Conservation (phyloP, 257 asterid species). For the Orobanche coerulescens region DNA sequence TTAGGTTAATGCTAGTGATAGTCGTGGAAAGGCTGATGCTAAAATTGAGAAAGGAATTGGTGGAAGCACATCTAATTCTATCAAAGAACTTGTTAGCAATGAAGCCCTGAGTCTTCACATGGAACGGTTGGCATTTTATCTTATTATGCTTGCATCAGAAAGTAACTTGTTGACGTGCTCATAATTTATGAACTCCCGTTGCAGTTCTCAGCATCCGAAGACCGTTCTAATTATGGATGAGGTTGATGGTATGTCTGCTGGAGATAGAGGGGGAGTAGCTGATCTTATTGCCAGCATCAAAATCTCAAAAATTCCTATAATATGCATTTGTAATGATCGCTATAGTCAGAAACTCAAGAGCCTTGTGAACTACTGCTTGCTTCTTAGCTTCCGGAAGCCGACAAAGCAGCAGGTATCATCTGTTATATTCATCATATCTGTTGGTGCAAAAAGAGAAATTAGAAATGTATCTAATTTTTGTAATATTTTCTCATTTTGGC, state of each 20-base stretch:
- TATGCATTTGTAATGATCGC: slow-evolving; percentile 96
- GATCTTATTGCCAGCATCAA: slow-evolving; percentile 97
- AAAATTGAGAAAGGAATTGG: slow-evolving; percentile 87
- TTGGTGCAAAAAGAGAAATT: slow-evolving; percentile 13
- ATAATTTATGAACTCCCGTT: slow-evolving; percentile 24
- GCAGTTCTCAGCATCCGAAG: slow-evolving; percentile 62
- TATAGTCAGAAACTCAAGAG: slow-evolving; percentile 97
- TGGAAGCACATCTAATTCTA: slow-evolving; percentile 88
- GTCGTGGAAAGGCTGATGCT: slow-evolving; percentile 95
- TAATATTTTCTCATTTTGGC: no score
- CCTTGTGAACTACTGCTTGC: slow-evolving; percentile 85
- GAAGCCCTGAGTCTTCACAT: slow-evolving; percentile 48
- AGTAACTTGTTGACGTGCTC: slow-evolving; percentile 6
- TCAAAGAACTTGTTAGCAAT: slow-evolving; percentile 88
- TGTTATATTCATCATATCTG: slow-evolving; percentile 2
- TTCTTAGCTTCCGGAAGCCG: slow-evolving; percentile 82
- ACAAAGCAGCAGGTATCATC: slow-evolving; percentile 91
- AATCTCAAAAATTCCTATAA: slow-evolving; percentile 83
- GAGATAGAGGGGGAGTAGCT: slow-evolving; percentile 98
- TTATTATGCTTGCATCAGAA: slow-evolving; percentile 1
- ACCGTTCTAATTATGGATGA: slow-evolving; percentile 97
- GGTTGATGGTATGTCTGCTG: slow-evolving; percentile 99
- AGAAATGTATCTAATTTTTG: no score
- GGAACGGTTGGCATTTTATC: slow-evolving; percentile 52
- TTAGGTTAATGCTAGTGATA: slow-evolving; percentile 98